Percentiles rank a stretch among this genome's conserved stretches.
Evolutionary conservation across 805 yeast species (phyloP).

Genomic region (Priceomyces carsonii): DNA sequence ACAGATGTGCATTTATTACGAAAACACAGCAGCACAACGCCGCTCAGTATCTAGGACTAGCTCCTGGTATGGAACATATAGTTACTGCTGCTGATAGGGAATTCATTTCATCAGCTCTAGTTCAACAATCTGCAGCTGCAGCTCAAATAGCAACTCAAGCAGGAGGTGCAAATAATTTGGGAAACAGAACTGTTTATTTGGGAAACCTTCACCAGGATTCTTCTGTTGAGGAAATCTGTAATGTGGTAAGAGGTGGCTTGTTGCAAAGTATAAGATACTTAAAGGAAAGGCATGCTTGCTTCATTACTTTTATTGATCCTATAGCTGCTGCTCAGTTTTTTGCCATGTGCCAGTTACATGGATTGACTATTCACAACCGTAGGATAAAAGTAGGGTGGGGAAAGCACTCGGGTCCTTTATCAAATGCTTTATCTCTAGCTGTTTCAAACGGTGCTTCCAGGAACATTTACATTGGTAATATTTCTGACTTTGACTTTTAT

Average conservation of each 20-base stretch:
- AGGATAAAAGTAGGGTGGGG: constrained; percentile 97
- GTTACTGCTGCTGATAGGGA: constrained; percentile 69
- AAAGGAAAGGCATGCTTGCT: constrained; percentile 86
- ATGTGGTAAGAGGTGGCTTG: constrained; percentile 93
- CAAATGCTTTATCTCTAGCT: constrained; percentile 83
- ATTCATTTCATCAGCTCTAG: constrained; percentile 68
- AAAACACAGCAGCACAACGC: constrained; percentile 97
- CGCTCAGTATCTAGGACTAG: constrained; percentile 88
- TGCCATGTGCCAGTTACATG: constrained; percentile 90
- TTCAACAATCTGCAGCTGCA: constrained; percentile 95
- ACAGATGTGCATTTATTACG: constrained; percentile 91
- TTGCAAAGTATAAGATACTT: constrained; percentile 80
- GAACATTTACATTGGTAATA: constrained; percentile 83
- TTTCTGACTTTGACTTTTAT: constrained; percentile 51
- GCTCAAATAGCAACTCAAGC: constrained; percentile 96
- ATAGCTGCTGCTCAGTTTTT: constrained; percentile 97
- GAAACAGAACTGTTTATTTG: constrained; percentile 89
- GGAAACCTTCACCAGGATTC: constrained; percentile 90
- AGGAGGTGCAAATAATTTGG: constrained; percentile 89
- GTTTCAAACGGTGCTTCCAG: constrained; percentile 93
- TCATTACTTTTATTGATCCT: constrained; percentile 93
- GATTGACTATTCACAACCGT: constrained; percentile 80
- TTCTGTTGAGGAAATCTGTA: constrained; percentile 90
- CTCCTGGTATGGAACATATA: constrained; percentile 84
- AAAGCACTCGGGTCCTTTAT: constrained; percentile 89